Percentiles rank a stretch among this genome's conserved stretches.
These are phyloP conservation scores for Apiospora koreana DNA, from an alignment of 2,329 filamentous ascomycete genomes.

Conservation along the genomic window DNA sequence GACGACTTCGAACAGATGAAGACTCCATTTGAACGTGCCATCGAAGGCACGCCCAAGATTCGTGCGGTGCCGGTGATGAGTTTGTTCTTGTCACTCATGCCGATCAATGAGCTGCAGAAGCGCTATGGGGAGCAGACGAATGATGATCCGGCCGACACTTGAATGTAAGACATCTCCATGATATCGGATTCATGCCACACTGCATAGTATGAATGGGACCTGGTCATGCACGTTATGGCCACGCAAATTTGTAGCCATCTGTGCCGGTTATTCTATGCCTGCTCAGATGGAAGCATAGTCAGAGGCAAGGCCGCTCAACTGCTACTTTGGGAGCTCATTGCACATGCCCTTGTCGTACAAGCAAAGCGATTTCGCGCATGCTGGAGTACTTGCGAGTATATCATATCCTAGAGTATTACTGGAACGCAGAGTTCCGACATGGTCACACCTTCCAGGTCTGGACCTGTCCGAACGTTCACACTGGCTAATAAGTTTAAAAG, in stretches of 20 bases:
- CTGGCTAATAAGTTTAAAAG: neutral
- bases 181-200: neutral
- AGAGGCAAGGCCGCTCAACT: neutral
- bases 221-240: neutral
- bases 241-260: neutral
- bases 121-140: slow-evolving; percentile 50
- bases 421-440: neutral
- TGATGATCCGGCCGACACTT: slow-evolving; percentile 16
- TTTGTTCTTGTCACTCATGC: slow-evolving; percentile 56
- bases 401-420: neutral
- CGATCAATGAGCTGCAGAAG: slow-evolving; percentile 56
- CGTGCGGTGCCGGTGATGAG: slow-evolving; percentile 56
- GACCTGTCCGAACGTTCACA: neutral
- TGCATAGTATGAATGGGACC: neutral
- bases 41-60: slow-evolving; percentile 46
- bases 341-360: neutral
- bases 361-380: neutral
- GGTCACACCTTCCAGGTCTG: neutral
- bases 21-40: slow-evolving; percentile 56
- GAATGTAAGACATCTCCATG: neutral
- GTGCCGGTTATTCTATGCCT: neutral
- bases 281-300: neutral
- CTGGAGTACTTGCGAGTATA: neutral
- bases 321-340: neutral
- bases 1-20: slow-evolving; percentile 60